Percentiles rank a stretch among this genome's conserved stretches.
Conservation (phyloP, 2,329 filamentous ascomycete species). For the Beauveria australis region DNA sequence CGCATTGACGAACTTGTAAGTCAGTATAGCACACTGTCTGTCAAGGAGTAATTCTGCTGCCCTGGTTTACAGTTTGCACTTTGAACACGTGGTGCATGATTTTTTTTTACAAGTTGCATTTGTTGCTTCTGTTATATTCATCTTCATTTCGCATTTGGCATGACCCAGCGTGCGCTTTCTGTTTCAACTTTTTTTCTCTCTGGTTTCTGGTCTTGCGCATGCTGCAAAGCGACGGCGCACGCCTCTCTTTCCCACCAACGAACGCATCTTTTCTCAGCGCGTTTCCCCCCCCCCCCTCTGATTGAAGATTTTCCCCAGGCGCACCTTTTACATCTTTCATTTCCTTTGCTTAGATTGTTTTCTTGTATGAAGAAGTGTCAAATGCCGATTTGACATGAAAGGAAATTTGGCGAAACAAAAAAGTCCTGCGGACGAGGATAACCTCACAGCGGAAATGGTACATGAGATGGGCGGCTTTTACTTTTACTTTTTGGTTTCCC, state of each 20-base stretch:
- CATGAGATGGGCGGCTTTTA: neutral
- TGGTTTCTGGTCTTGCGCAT: neutral
- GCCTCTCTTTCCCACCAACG: no score
- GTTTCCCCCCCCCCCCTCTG: no score
- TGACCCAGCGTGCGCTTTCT: neutral
- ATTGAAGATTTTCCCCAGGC: no score
- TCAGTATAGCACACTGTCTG: slow-evolving; percentile 25
- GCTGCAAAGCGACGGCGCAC: neutral
- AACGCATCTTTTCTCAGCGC: no score
- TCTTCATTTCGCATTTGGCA: neutral
- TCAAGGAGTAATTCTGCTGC: neutral
- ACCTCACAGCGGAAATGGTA: no score
- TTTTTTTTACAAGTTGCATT: neutral
- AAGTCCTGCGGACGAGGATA: no score
- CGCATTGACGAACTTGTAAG: slow-evolving; percentile 53
- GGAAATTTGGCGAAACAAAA: no score
- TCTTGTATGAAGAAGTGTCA: no score
- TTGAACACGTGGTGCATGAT: neutral
- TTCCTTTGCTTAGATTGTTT: no score
- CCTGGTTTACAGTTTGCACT: neutral
- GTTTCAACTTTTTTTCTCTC: neutral
- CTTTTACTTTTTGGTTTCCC: neutral
- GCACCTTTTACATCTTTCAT: no score
- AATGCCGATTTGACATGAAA: no score
- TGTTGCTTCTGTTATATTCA: neutral